phyloP scores from a whole-genome alignment of 495 filamentous ascomycete species.

The Delitschia confertaspora region DNA sequence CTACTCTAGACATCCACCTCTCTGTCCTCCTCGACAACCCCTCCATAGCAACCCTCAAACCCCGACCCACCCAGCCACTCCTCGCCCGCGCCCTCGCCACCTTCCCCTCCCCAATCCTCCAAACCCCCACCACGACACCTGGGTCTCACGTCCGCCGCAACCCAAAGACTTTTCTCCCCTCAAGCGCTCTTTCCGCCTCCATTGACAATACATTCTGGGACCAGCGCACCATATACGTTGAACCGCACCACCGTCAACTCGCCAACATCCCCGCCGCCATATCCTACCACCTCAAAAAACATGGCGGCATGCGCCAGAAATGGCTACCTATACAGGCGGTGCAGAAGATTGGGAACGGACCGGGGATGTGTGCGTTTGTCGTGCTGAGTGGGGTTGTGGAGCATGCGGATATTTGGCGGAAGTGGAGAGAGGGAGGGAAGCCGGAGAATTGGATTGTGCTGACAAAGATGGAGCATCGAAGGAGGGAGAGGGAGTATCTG shows the following conservation, averaged over 20 bases:
- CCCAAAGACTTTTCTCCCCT: constrained; percentile 9
- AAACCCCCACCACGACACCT: constrained; percentile 28
- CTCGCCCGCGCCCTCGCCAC: constrained; percentile 25
- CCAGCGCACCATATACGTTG: constrained; percentile 24
- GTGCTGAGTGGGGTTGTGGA: constrained; percentile 31
- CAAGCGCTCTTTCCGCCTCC: constrained; percentile 7
- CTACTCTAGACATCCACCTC: constrained; percentile 34
- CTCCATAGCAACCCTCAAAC: constrained; percentile 30
- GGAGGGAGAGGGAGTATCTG: constrained; percentile 15
- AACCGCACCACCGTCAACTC: constrained; percentile 14
- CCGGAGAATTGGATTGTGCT: constrained; percentile 37
- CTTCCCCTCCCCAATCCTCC: neutral
- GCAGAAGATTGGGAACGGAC: constrained; percentile 15
- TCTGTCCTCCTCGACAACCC: constrained; percentile 32
- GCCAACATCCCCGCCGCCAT: constrained; percentile 19
- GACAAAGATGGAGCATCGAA: constrained; percentile 28
- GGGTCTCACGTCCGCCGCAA: constrained; percentile 30
- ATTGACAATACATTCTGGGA: constrained; percentile 24
- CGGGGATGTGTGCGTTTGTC: constrained; percentile 38
- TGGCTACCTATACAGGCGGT: constrained; percentile 24
- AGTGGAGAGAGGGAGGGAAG: constrained; percentile 26
- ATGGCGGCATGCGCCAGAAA: constrained; percentile 11
- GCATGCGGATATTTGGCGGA: constrained; percentile 7
- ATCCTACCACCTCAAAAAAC: constrained; percentile 12
- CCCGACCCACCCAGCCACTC: constrained; percentile 28